These are phyloP conservation scores for Oryza officinalis DNA, from an alignment of 176 grass and related monocot species.

Conservation along the genomic window DNA sequence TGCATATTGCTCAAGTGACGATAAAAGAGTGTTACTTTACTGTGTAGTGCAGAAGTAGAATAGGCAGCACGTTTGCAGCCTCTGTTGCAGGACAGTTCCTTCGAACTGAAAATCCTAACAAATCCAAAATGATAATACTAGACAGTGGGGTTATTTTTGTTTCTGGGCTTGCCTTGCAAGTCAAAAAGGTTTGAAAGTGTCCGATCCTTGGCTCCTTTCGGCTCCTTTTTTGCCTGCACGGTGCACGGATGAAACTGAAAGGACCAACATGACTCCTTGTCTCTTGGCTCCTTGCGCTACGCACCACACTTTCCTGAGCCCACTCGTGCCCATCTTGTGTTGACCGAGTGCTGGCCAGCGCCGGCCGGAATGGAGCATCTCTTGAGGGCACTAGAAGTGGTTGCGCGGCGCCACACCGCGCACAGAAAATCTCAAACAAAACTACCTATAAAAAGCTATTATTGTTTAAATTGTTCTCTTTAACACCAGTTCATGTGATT, in stretches of 20 bases:
- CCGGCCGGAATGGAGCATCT: not conserved
- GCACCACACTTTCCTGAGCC: not conserved
- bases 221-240: not conserved
- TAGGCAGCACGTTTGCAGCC: not conserved
- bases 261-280: not conserved
- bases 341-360: not conserved
- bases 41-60: slow-evolving; percentile 3
- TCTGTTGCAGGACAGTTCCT: not conserved
- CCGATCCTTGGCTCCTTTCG: not conserved
- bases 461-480: too few relatives aligned
- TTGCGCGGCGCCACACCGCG: too few relatives aligned
- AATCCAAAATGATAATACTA: not conserved
- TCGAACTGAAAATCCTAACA: not conserved
- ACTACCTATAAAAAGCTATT: too few relatives aligned
- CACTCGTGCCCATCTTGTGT: not conserved
- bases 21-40: not conserved
- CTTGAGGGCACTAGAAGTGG: too few relatives aligned
- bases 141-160: too few relatives aligned
- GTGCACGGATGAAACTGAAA: not conserved
- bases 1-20: not conserved
- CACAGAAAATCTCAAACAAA: too few relatives aligned
- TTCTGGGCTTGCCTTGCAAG: too few relatives aligned
- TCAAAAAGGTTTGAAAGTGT: not conserved
- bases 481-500: too few relatives aligned
- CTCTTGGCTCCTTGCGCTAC: not conserved